Evolutionary conservation across 2,329 filamentous ascomycete species (phyloP), one percentile per base, ranked within the genome.

Genomic region (Beauveria brongniartii): DNA sequence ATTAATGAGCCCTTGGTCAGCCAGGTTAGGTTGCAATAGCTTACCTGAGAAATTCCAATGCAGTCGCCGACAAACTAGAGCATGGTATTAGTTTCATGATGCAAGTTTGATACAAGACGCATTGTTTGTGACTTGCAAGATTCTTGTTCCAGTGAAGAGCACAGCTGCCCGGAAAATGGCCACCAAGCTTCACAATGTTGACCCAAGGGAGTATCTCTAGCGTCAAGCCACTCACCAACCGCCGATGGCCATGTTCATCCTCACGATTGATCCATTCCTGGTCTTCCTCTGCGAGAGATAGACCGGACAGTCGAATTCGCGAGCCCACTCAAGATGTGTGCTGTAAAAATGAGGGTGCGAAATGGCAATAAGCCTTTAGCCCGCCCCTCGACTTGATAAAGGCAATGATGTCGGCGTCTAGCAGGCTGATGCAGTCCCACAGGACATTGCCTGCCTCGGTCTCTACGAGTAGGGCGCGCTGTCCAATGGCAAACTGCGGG

Each of bases 341-440:
- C 85, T 86, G 74, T 90, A 94, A 74, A 90, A 95, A 70, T 95
- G 91, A 57, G 91, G 91, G 73, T 95, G 89, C 12, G 82, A 86
- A 64, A 92, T 90, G 65, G 85, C 85, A 51, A 94, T 92, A 0
- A 0, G 87, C 89, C 40, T 77, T 76, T 14, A 95, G 69, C 0
- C 88, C 89, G 48, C 90, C 90, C 7, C 85, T 76, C 0, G 69
- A 70, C 6, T 81, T 77, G 66, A 93, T 83, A 61, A 72, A 70
- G 1, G 74, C 69, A 0, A 89, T 72, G 0, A 89, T 92, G 3
- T 79, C 79, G 1, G 80, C 73, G 69, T 92, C 88, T 3, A 94
- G 75, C 64, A 85, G 83, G 0, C 89, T 81, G 61, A 94, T 77
- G 64, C 88, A 85, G 72, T 94, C 91, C 90, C 90, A 95, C 1